phyloP scores from a whole-genome alignment of 73 alveolate genomes.

The Stentor roeselii region DNA sequence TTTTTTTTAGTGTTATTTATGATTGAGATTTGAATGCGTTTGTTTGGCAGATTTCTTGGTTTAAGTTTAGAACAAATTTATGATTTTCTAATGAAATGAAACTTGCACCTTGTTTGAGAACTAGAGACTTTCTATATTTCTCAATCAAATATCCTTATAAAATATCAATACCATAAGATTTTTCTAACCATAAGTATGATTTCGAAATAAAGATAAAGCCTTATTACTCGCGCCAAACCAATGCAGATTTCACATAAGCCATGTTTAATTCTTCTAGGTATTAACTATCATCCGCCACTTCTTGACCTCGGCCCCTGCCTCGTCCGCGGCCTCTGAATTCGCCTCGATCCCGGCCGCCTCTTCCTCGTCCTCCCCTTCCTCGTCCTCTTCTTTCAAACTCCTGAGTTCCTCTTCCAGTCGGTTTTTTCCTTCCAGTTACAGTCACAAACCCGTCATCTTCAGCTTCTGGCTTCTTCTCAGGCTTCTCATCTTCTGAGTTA shows the following conservation, averaged over 20 bases:
- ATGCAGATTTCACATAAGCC: constrained; percentile 57
- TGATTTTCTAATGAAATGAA: no score
- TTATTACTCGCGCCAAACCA: constrained; percentile 96
- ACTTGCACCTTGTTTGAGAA: no score
- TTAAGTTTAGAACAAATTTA: no score
- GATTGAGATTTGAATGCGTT: no score
- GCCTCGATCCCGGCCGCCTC: neutral
- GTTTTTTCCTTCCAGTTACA: neutral
- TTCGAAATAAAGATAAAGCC: constrained; percentile 89
- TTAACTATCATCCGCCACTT: no score
- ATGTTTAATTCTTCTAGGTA: neutral
- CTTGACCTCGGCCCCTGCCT: no score
- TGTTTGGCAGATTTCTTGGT: no score
- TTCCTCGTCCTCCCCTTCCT: constrained; percentile 3
- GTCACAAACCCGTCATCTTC: neutral
- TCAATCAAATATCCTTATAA: no score
- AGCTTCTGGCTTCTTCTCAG: neutral
- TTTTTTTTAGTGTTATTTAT: no score
- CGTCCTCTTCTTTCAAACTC: neutral
- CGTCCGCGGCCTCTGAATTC: no score
- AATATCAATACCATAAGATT: constrained; percentile 86
- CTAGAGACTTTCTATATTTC: no score
- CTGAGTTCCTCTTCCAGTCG: neutral
- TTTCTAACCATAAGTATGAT: constrained; percentile 93
- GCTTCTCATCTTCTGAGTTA: constrained; percentile 14